phyloP scores from a whole-genome alignment of 371 early-diverging fungal genomes.

The Mycotypha africana region DNA sequence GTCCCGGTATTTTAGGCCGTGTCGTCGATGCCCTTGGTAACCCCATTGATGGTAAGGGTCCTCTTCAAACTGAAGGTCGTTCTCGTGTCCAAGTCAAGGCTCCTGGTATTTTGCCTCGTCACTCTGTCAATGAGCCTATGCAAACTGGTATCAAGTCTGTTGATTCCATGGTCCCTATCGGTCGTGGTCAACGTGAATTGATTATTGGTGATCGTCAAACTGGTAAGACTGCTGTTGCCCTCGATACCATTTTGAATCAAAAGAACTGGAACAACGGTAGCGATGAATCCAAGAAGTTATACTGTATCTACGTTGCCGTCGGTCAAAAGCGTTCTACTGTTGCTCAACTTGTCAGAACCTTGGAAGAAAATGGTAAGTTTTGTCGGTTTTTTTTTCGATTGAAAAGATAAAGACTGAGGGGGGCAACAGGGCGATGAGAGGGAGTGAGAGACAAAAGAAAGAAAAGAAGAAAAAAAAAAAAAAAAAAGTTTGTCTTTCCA shows the following conservation, averaged over 20 bases:
- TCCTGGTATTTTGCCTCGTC: conserved; percentile 95
- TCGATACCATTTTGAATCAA: conserved; percentile 96
- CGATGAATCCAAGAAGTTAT: conserved; percentile 57
- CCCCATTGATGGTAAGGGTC: conserved; percentile 98
- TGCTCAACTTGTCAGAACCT: conserved; percentile 94
- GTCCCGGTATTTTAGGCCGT: conserved; percentile 90
- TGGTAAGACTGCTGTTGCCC: conserved; percentile 94
- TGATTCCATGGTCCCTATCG: conserved; percentile 97
- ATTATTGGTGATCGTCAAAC: conserved; percentile 98
- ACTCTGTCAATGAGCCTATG: conserved; percentile 97
- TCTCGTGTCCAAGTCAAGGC: conserved; percentile 95
- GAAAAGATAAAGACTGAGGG: too few species aligned
- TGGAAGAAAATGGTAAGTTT: conserved; percentile 73
- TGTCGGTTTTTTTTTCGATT: not conserved
- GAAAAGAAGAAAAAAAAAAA: too few species aligned
- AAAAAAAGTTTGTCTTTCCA: too few species aligned
- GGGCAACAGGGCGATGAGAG: too few species aligned
- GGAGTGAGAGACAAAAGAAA: too few species aligned
- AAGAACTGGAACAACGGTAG: conserved; percentile 83
- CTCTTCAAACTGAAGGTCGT: conserved; percentile 74
- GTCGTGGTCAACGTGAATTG: conserved; percentile 98
- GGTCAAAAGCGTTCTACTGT: conserved; percentile 98
- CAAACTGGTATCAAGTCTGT: conserved; percentile 97
- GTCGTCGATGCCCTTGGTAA: conserved; percentile 96
- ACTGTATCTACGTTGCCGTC: conserved; percentile 96